Evolutionary conservation across 371 early-diverging fungal genomes (phyloP).

Genomic region (Umbelopsis sp.): DNA sequence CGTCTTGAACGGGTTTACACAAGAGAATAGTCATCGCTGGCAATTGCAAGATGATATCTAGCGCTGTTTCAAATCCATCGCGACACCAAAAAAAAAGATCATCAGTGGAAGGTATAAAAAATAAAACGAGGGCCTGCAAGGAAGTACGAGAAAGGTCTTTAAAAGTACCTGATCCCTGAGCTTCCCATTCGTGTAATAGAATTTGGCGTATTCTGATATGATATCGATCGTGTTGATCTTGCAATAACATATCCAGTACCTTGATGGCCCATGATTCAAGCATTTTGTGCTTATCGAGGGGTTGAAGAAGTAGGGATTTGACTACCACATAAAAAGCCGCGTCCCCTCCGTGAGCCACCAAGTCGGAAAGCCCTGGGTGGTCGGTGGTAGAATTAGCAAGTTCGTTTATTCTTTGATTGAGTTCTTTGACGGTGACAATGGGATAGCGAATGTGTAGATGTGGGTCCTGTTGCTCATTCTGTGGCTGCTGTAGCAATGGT

Average conservation of each 20-base stretch:
- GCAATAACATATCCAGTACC: not conserved
- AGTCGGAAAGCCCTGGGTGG: slow-evolving; percentile 1
- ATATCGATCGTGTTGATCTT: not conserved
- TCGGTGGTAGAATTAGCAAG: not conserved
- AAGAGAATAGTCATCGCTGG: not conserved
- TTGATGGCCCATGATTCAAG: slow-evolving; percentile 1
- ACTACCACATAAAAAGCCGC: not conserved
- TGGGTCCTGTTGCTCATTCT: not conserved
- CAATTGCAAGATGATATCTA: slow-evolving; percentile 8
- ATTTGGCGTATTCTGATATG: not conserved
- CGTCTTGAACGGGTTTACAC: not conserved
- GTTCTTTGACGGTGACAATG: not conserved
- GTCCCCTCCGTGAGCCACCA: slow-evolving; percentile 7
- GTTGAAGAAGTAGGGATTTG: not conserved
- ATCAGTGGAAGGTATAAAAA: slow-evolving; percentile 7
- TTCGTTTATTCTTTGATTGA: not conserved
- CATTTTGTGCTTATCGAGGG: not conserved
- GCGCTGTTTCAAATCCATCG: not conserved
- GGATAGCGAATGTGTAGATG: not conserved
- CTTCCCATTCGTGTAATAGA: slow-evolving; percentile 11
- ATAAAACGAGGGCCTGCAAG: not conserved
- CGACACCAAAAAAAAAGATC: not conserved
- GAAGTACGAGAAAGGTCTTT: not conserved
- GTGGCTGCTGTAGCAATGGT: not conserved
- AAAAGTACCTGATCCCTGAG: not conserved